A percentile compares a stretch with the other conserved stretches of the same genome.
phyloP scores from a whole-genome alignment of 345 rosid species.

The Brassica cretica region DNA sequence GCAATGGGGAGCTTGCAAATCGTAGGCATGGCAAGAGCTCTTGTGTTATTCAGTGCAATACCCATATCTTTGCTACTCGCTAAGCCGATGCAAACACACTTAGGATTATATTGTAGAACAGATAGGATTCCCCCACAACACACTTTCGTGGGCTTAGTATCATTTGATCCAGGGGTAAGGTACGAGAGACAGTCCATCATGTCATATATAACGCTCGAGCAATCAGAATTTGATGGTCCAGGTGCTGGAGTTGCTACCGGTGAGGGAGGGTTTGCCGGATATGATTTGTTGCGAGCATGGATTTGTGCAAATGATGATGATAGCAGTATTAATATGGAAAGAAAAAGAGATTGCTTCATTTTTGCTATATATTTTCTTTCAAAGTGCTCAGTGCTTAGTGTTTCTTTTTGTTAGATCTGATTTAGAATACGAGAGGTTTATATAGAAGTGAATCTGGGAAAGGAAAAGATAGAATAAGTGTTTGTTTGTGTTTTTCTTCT shows the following conservation, averaged over 20 bases:
- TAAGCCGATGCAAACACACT: slow-evolving; percentile 48
- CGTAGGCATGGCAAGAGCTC: slow-evolving; percentile 37
- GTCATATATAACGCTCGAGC: not conserved
- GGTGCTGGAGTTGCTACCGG: not conserved
- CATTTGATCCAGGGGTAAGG: not conserved
- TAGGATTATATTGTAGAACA: slow-evolving; percentile 27
- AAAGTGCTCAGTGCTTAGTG: not conserved
- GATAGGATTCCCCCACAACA: slow-evolving; percentile 52
- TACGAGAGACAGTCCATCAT: not conserved
- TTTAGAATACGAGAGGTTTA: not conserved
- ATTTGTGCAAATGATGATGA: slow-evolving; percentile 24
- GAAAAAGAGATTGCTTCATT: not conserved
- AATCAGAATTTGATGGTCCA: not conserved
- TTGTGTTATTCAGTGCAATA: slow-evolving; percentile 39
- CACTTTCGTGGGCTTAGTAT: not conserved
- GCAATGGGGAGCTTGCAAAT: slow-evolving; percentile 35
- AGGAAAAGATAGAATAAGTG: not conserved
- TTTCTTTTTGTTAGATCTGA: not conserved
- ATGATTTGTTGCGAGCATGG: slow-evolving; percentile 18
- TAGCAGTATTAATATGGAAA: not conserved
- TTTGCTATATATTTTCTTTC: not conserved
- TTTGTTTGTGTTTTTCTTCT: not conserved
- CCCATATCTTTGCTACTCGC: slow-evolving; percentile 39
- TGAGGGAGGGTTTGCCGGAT: slow-evolving; percentile 5
- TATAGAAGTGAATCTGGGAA: not conserved